Percentiles rank a stretch among this genome's conserved stretches.
phyloP scores from a whole-genome alignment of 2,329 filamentous ascomycete genomes.

The Coniochaeta sp. region DNA sequence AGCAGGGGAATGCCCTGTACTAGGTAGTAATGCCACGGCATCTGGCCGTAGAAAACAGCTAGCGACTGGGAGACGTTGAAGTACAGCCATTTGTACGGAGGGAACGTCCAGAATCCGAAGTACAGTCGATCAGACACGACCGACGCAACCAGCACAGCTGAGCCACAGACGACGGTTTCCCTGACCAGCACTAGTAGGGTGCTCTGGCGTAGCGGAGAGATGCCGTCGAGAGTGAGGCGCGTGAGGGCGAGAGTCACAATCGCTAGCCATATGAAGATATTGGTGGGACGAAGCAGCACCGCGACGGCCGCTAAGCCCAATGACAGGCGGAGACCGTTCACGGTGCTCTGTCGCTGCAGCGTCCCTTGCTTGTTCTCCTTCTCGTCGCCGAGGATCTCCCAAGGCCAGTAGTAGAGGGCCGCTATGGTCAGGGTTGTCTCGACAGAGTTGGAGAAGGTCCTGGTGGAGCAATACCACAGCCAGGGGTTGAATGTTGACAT shows the following conservation, averaged over 20 bases:
- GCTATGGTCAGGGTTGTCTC: constrained; percentile 81
- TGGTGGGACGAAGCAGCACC: constrained; percentile 83
- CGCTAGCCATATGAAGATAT: constrained; percentile 74
- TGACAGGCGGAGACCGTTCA: constrained; percentile 49
- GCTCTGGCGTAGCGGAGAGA: constrained; percentile 35
- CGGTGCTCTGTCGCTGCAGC: constrained; percentile 12
- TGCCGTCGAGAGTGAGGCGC: constrained; percentile 24
- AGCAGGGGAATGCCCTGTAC: constrained; percentile 84
- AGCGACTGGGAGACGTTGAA: constrained; percentile 87
- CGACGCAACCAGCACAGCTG: constrained; percentile 55
- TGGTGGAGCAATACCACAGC: constrained; percentile 93
- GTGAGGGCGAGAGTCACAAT: constrained; percentile 47
- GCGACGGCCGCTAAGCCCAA: constrained; percentile 73
- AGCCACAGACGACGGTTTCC: constrained; percentile 59
- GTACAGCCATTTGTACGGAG: constrained; percentile 77
- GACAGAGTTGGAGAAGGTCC: constrained; percentile 89
- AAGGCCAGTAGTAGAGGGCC: constrained; percentile 81
- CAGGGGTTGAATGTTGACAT: constrained; percentile 74
- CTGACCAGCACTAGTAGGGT: constrained; percentile 47
- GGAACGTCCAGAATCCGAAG: constrained; percentile 82
- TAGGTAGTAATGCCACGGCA: constrained; percentile 88
- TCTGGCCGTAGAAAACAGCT: constrained; percentile 86
- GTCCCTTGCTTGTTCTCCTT: constrained; percentile 31
- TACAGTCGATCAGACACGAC: constrained; percentile 66
- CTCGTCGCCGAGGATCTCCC: constrained; percentile 54